Evolutionary conservation across 257 asterid species (phyloP).

Genomic region (Nicotiana attenuata): DNA sequence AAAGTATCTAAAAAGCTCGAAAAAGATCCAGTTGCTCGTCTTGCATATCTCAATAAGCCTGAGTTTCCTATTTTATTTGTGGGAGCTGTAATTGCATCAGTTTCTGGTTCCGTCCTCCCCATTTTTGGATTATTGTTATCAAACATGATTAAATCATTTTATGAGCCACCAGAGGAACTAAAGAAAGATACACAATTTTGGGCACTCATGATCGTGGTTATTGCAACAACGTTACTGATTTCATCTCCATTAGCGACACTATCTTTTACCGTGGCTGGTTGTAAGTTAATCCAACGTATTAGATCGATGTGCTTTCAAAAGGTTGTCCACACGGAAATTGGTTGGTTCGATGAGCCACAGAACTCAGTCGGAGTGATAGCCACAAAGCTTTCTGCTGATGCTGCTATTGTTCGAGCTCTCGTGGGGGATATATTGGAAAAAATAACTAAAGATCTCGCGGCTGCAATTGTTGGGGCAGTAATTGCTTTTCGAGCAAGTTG

Average conservation of each 20-base stretch:
- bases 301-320: conserved; percentile 56
- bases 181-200: conserved; percentile 48
- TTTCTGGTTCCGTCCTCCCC: conserved; percentile 63
- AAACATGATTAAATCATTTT: conserved; percentile 46
- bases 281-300: conserved; percentile 46
- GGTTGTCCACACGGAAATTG: conserved; percentile 57
- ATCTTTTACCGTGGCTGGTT: conserved; percentile 56
- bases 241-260: conserved; percentile 47
- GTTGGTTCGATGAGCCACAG: conserved; percentile 53
- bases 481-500: conserved; percentile 72
- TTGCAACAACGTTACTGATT: conserved; percentile 35
- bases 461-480: conserved; percentile 41
- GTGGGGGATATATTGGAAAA: conserved; percentile 62
- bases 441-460: conserved; percentile 44
- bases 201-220: conserved; percentile 47
- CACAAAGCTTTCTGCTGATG: conserved; percentile 64
- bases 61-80: conserved; percentile 44
- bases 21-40: conserved; percentile 43
- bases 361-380: conserved; percentile 63
- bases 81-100: conserved; percentile 41
- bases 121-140: conserved; percentile 45
- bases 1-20: conserved; percentile 30
- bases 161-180: conserved; percentile 37
- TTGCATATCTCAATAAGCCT: conserved; percentile 48
- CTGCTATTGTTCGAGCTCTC: conserved; percentile 52